Conservation (phyloP, 306 rosid genomes). For the Vigna trinervia region DNA sequence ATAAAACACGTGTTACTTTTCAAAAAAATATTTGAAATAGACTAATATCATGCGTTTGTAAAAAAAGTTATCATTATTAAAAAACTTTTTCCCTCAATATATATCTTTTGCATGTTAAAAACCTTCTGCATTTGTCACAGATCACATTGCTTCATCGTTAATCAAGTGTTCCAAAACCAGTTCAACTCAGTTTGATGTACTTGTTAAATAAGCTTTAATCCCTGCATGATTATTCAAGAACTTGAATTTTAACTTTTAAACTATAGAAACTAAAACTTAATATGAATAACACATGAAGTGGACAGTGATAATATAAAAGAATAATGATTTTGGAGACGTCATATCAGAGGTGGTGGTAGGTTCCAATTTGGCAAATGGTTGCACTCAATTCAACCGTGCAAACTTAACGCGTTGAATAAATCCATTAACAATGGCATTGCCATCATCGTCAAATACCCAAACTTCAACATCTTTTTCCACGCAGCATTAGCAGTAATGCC, state of each 20-base stretch:
- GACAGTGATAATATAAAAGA: neutral
- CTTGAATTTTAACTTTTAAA: too few relatives aligned
- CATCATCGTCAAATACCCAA: constrained; percentile 35
- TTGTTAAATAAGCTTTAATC: too few relatives aligned
- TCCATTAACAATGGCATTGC: neutral
- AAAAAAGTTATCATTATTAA: too few relatives aligned
- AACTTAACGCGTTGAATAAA: constrained; percentile 65
- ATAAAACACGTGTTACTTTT: too few relatives aligned
- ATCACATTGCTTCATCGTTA: constrained; percentile 5
- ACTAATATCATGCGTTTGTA: too few relatives aligned
- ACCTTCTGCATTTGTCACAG: neutral
- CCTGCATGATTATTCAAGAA: too few relatives aligned
- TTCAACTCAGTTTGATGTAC: neutral
- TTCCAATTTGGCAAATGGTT: constrained; percentile 51
- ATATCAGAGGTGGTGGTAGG: constrained; percentile 47
- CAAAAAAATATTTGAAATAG: too few relatives aligned
- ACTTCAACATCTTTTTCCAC: constrained; percentile 9
- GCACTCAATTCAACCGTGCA: constrained; percentile 63
- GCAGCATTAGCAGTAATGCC: constrained; percentile 8
- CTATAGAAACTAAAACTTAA: too few relatives aligned
- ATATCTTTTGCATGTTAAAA: neutral
- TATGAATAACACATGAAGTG: too few relatives aligned
- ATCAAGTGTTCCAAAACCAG: neutral
- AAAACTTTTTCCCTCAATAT: too few relatives aligned
- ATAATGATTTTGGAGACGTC: constrained; percentile 30